Percentiles rank a stretch among this genome's conserved stretches.
phyloP scores from a whole-genome alignment of 441 rosid species.

The Arabidopsis lyrata region DNA sequence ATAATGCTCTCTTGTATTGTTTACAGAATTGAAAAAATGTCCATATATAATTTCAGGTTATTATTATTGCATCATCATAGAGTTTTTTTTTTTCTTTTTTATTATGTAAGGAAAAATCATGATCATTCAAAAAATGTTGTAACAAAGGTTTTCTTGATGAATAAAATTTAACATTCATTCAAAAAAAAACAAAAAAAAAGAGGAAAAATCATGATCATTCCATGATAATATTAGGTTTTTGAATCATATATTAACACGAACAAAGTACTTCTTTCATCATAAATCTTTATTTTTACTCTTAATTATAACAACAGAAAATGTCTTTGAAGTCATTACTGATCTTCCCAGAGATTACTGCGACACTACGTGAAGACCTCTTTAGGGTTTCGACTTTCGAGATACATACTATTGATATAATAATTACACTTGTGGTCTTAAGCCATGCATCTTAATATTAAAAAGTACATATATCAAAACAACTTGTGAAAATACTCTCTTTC shows the following conservation, averaged over 20 bases:
- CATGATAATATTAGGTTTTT: background rate
- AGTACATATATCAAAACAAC: conserved; percentile 5
- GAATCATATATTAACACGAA: background rate
- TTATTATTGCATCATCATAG: conserved; percentile 27
- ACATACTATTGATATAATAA: background rate
- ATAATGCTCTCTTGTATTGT: conserved; percentile 9
- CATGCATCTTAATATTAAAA: background rate
- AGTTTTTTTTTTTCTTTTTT: background rate
- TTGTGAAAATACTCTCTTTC: conserved; percentile 29
- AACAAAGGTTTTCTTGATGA: no score
- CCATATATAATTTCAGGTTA: background rate
- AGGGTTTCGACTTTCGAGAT: background rate
- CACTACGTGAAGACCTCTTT: conserved; percentile 4
- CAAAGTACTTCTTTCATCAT: background rate
- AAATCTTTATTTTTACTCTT: background rate
- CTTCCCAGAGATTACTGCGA: background rate
- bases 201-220: background rate
- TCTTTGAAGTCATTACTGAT: background rate
- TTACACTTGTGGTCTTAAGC: background rate
- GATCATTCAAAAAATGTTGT: no score
- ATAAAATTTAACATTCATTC: no score
- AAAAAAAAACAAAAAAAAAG: no score
- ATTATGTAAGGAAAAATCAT: conserved; percentile 1
- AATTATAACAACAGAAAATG: background rate
- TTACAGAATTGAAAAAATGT: background rate